Conservation (phyloP, 306 rosid species). For the apple (Malus domestica) region DNA sequence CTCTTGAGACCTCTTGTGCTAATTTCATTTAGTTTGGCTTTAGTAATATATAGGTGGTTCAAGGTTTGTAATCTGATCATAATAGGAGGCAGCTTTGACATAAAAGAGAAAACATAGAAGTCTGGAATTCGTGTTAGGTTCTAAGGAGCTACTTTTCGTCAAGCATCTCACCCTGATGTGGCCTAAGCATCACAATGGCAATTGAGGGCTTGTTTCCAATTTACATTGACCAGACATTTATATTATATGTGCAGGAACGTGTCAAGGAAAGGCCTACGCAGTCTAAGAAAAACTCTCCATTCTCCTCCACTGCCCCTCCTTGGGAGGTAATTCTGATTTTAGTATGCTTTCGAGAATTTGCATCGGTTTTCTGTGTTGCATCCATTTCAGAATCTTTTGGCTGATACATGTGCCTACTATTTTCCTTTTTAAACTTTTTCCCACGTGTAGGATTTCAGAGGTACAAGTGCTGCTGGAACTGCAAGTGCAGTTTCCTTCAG, state of each 20-base stretch:
- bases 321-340: constrained; percentile 45
- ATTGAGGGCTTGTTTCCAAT: constrained; percentile 4
- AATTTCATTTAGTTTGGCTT: background rate
- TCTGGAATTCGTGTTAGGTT: background rate
- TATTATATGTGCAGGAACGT: constrained; percentile 48
- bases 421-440: constrained; percentile 13
- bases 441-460: constrained; percentile 44
- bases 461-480: constrained; percentile 53
- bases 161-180: background rate
- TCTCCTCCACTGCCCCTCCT: constrained; percentile 39
- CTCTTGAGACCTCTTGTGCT: background rate
- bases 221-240: background rate
- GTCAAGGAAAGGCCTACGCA: constrained; percentile 61
- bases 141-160: background rate
- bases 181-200: constrained; percentile 16
- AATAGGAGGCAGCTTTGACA: background rate
- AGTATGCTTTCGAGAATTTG: constrained; percentile 1
- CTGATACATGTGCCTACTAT: background rate
- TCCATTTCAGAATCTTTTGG: constrained; percentile 1
- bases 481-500: constrained; percentile 75
- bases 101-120: background rate
- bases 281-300: constrained; percentile 44
- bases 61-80: background rate
- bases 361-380: background rate
- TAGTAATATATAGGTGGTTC: background rate